Evolutionary conservation across 305 asterid species (phyloP), one percentile per base, ranked within the genome.

Genomic region (Fraxinus dipetala): DNA sequence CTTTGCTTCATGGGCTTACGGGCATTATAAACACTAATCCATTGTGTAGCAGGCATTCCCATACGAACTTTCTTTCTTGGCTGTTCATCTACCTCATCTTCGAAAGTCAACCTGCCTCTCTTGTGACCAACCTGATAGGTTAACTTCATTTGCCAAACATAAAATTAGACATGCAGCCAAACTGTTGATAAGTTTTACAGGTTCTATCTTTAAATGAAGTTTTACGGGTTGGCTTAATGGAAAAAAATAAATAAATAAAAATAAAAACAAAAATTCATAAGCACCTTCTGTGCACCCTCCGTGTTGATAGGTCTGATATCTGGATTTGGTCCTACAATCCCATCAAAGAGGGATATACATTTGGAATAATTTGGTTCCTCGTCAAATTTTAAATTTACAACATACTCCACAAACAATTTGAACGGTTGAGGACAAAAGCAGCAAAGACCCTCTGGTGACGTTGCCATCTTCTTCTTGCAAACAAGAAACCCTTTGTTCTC

Each of bases 251-350:
- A 38, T 1, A 38, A 43, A 43, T 10, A 28, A 67, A 28, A 32
- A 78, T 34, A 18, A 81, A 56, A 83, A 76, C 56, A 80, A 76
- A 34, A 10, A 43, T 43, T 63, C 26, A 82, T 10, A 81, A 81
- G 67, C 84, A 94, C 97, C 98, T 94, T 93, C 82, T 90, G 97
- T 81, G 98, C 99, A 87, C 99, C 98, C 18, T 95, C 98, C 8
- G 95, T 95, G 88, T 92, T 94, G 78, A 95, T 89, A 65, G 98
- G 98, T 81, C 98, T 90, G 73, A 87, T 83, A 82, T 84, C 87
- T 80, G 97, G 95, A 85, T 91, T 91, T 65, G 97, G 92, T 70
- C 92, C 96, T 1, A 95, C 89, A 45, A 92, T 79, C 61, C 95
- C 94, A 79, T 94, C 97, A 87, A 95, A 95, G 81, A 94, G 89